Evolutionary conservation across 1,284 basidiomycete species (phyloP).

Genomic region (Flammula alnicola): DNA sequence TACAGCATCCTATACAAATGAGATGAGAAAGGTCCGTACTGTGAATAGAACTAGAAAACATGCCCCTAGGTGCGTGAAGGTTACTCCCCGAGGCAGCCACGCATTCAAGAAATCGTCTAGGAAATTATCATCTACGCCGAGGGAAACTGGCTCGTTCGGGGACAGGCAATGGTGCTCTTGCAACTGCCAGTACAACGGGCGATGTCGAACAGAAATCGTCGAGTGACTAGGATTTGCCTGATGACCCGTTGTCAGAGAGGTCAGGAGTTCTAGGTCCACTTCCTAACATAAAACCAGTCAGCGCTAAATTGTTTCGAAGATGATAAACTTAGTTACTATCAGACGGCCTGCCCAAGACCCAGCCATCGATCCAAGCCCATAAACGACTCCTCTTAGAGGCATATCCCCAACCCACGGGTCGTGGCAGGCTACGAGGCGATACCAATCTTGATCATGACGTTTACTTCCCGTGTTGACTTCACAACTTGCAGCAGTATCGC

Average conservation of each 20-base stretch:
- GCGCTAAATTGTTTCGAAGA: not conserved
- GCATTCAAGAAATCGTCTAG: conserved; percentile 49
- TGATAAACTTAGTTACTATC: conserved; percentile 33
- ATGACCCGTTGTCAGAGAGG: conserved; percentile 21
- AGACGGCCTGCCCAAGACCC: conserved; percentile 50
- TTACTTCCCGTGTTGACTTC: conserved; percentile 18
- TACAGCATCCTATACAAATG: conserved; percentile 46
- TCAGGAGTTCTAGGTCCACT: conserved; percentile 14
- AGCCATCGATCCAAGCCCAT: conserved; percentile 42
- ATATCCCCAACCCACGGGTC: conserved; percentile 36
- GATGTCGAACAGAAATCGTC: conserved; percentile 30
- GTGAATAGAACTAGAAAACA: conserved; percentile 14
- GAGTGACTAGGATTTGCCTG: conserved; percentile 19
- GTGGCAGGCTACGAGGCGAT: conserved; percentile 44
- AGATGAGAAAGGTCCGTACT: conserved; percentile 13
- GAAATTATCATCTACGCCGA: conserved; percentile 35
- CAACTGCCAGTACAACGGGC: conserved; percentile 45
- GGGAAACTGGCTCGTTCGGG: conserved; percentile 38
- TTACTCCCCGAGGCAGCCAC: conserved; percentile 45
- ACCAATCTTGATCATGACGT: conserved; percentile 49
- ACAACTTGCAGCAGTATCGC: not conserved
- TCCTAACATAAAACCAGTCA: conserved; percentile 18
- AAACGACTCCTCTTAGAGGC: conserved; percentile 44
- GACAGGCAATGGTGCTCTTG: conserved; percentile 51
- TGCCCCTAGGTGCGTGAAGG: conserved; percentile 39